Conservation (phyloP, 163 green algal genomes). For the Volvox carteri region DNA sequence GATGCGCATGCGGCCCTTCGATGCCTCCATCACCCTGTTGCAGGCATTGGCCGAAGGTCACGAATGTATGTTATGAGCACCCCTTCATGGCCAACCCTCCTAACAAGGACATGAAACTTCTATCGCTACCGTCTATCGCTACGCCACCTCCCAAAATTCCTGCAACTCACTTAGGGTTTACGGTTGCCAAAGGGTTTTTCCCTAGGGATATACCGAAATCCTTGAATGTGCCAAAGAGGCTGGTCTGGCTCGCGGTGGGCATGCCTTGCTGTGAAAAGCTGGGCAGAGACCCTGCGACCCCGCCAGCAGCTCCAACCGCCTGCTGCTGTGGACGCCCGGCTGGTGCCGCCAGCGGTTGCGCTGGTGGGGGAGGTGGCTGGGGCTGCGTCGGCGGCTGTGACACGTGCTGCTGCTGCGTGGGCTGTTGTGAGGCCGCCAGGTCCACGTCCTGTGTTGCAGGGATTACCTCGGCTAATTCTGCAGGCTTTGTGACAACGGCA, state of each 20-base stretch:
- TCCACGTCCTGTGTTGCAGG: not conserved
- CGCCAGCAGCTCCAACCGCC: not conserved
- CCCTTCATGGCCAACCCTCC: too few species aligned
- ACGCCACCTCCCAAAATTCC: too few species aligned
- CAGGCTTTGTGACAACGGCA: not conserved
- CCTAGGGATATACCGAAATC: not conserved
- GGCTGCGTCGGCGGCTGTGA: not conserved
- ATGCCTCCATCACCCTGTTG: constrained; percentile 41
- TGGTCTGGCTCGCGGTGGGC: constrained; percentile 36
- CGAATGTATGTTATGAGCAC: too few species aligned
- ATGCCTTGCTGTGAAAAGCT: not conserved
- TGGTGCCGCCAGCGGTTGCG: not conserved
- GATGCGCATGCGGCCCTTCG: constrained; percentile 39
- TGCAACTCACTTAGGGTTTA: constrained; percentile 35
- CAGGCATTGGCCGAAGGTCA: too few species aligned
- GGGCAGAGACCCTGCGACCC: not conserved
- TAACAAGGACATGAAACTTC: too few species aligned
- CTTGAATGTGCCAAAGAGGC: constrained; percentile 27
- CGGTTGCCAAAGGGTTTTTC: constrained; percentile 28
- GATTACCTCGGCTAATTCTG: not conserved
- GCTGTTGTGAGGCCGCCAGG: constrained; percentile 8
- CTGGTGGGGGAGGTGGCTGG: too few species aligned
- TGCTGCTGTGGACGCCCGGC: not conserved
- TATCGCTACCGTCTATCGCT: too few species aligned
- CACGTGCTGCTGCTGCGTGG: constrained; percentile 14